Conservation (phyloP, 768 basidiomycete genomes). For the Auriscalpium vulgare region DNA sequence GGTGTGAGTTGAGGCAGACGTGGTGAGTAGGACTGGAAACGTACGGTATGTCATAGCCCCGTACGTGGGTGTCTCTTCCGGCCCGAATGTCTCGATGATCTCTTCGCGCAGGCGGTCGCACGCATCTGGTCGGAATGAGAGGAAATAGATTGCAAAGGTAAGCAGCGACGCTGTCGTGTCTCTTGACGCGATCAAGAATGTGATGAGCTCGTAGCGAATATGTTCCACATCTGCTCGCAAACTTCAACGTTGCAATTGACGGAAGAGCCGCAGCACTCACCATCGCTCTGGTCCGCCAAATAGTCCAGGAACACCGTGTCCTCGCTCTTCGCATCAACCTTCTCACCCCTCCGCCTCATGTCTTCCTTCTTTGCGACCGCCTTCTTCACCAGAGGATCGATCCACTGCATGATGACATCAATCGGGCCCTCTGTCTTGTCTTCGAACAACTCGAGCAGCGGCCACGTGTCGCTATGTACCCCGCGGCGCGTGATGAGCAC, state of each 20-base stretch:
- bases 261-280: neutral
- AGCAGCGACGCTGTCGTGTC: conserved; percentile 25
- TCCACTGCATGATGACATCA: conserved; percentile 5
- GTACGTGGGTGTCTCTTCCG: conserved; percentile 21
- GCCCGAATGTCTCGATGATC: conserved; percentile 24
- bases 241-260: neutral
- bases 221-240: conserved; percentile 9
- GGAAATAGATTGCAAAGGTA: conserved; percentile 26
- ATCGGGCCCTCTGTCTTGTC: conserved; percentile 14
- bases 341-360: neutral
- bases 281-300: conserved; percentile 9
- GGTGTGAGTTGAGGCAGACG: neutral
- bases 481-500: conserved; percentile 9
- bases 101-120: conserved; percentile 25
- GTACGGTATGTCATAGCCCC: conserved; percentile 25
- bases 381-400: conserved; percentile 9
- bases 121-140: conserved; percentile 24
- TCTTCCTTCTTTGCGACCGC: conserved; percentile 6
- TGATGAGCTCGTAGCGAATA: conserved; percentile 14
- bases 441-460: conserved; percentile 14
- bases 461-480: conserved; percentile 12
- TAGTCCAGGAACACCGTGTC: conserved; percentile 14
- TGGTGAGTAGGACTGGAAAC: neutral
- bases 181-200: conserved; percentile 14
- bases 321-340: conserved; percentile 3